Conservation (phyloP, 768 basidiomycete species). For the Candolleomyces aberdarensis region DNA sequence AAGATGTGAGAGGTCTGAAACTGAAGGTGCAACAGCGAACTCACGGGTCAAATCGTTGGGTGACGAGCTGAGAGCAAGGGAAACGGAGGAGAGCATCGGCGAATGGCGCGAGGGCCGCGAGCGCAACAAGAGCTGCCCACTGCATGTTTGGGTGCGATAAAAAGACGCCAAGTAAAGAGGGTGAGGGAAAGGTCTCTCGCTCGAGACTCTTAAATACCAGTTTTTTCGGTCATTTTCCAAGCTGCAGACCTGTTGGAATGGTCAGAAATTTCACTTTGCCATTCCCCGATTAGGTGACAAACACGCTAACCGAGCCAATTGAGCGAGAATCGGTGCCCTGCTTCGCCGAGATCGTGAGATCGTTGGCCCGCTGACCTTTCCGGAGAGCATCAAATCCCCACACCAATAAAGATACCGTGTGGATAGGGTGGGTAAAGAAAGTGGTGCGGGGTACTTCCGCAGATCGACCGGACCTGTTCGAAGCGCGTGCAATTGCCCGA, state of each 20-base stretch:
- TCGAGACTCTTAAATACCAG: neutral
- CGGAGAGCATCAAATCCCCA: neutral
- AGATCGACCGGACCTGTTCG: neutral
- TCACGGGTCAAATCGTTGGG: neutral
- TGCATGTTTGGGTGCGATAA: neutral
- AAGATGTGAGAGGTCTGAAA: neutral
- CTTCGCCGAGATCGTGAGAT: neutral
- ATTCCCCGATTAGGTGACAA: neutral
- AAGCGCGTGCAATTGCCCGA: neutral
- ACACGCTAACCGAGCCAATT: too few species aligned
- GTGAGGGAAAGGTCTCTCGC: neutral
- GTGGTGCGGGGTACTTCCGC: neutral
- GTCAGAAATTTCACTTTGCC: neutral
- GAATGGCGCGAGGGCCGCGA: neutral
- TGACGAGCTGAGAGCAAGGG: neutral
- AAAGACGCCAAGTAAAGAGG: neutral
- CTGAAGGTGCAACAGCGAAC: neutral
- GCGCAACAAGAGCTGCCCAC: neutral
- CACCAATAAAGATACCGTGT: neutral
- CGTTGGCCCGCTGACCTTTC: too few species aligned
- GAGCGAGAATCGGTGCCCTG: too few species aligned
- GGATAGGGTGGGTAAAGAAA: neutral
- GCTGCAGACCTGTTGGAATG: neutral
- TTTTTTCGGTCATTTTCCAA: neutral
- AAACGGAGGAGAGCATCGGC: neutral